Evolutionary conservation across 169 alveolate species (phyloP).

Genomic region (Cryptosporidium meleagridis): DNA sequence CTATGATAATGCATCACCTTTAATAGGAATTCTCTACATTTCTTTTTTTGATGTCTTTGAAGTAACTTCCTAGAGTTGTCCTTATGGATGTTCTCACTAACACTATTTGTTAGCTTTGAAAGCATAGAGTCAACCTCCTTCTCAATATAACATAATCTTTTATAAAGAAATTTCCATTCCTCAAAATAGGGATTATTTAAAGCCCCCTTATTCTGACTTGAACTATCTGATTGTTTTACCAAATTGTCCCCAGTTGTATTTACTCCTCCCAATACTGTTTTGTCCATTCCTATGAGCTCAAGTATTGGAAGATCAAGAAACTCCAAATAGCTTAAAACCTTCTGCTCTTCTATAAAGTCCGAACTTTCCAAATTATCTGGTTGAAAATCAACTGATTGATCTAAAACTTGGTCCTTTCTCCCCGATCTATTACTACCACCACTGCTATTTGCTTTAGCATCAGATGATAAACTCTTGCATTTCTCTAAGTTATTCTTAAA

Average conservation of each 20-base stretch:
- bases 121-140: slow-evolving; percentile 42
- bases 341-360: slow-evolving; percentile 7
- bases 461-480: background rate
- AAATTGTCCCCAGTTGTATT: background rate
- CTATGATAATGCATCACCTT: slow-evolving; percentile 57
- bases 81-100: slow-evolving; percentile 3
- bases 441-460: background rate
- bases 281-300: slow-evolving; percentile 49
- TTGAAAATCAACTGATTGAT: background rate
- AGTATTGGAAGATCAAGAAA: slow-evolving; percentile 53
- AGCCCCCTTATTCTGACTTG: background rate
- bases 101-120: background rate
- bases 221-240: background rate
- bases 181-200: slow-evolving; percentile 28
- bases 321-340: slow-evolving; percentile 10
- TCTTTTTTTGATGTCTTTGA: slow-evolving; percentile 58
- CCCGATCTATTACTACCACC: background rate
- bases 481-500: background rate
- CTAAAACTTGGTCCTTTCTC: background rate
- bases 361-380: background rate
- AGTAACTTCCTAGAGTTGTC: slow-evolving; percentile 52
- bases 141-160: slow-evolving; percentile 43
- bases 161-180: slow-evolving; percentile 52
- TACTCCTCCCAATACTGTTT: background rate
- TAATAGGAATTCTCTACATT: slow-evolving; percentile 36